Conservation (phyloP, 2,329 filamentous ascomycete genomes). For the Aspergillus latus region DNA sequence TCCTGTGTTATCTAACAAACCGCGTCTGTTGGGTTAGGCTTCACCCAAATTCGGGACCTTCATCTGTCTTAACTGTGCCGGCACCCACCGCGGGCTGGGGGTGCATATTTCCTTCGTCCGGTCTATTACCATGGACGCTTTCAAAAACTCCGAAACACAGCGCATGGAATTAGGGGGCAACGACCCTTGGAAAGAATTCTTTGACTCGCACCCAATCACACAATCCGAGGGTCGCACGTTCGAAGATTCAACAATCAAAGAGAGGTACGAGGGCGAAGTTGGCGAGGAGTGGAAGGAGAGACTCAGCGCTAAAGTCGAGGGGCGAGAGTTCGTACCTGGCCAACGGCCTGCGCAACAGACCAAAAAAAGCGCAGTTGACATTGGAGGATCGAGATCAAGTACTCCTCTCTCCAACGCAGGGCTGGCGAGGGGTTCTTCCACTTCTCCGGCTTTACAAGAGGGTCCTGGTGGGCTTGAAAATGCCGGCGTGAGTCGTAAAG, state of each 20-base stretch:
- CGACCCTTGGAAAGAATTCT: slow-evolving; percentile 81
- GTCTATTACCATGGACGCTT: slow-evolving; percentile 97
- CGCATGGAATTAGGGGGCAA: slow-evolving; percentile 94
- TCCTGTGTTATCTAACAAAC: not conserved
- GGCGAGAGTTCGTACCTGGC: slow-evolving; percentile 76
- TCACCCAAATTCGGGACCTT: slow-evolving; percentile 97
- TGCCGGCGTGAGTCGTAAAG: slow-evolving; percentile 54
- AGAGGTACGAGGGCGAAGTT: slow-evolving; percentile 83
- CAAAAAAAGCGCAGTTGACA: slow-evolving; percentile 38
- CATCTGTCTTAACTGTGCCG: slow-evolving; percentile 95
- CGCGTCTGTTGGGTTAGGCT: slow-evolving; percentile 46
- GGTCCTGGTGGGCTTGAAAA: slow-evolving; percentile 24
- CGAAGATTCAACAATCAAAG: slow-evolving; percentile 85
- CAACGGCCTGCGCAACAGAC: slow-evolving; percentile 53
- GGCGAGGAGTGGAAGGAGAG: slow-evolving; percentile 96
- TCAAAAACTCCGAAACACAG: slow-evolving; percentile 88
- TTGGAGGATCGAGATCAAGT: slow-evolving; percentile 31
- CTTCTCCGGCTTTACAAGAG: slow-evolving; percentile 18
- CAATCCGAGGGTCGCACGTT: slow-evolving; percentile 69
- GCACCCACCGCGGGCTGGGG: slow-evolving; percentile 88
- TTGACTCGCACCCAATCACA: slow-evolving; percentile 69
- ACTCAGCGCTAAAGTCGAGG: slow-evolving; percentile 82
- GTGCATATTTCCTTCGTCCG: slow-evolving; percentile 99
- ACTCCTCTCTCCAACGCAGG: slow-evolving; percentile 26
- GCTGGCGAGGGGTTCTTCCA: slow-evolving; percentile 21